Conservation (phyloP, 2,329 filamentous ascomycete species). For the Alternaria sp. region DNA sequence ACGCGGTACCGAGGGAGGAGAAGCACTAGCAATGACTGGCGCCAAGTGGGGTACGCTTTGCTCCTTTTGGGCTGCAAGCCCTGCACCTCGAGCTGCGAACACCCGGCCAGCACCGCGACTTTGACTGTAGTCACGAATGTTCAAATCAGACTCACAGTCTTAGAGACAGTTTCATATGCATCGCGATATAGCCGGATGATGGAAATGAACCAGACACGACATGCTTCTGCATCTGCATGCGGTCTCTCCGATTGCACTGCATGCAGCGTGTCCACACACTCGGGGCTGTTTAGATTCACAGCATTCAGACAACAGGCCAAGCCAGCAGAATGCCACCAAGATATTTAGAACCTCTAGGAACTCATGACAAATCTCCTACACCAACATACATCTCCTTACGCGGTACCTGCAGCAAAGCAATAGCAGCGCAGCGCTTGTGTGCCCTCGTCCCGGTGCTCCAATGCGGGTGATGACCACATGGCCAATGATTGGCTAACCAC, state of each 20-base stretch:
- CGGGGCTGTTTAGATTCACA: background rate
- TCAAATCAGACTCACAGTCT: background rate
- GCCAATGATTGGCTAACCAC: constrained; percentile 39
- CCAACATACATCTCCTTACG: constrained; percentile 3
- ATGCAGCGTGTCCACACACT: background rate
- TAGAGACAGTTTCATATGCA: background rate
- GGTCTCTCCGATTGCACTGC: background rate
- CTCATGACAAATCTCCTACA: background rate
- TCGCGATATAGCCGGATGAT: background rate
- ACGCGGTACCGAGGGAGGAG: constrained; percentile 24
- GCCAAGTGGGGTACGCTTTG: constrained; percentile 2
- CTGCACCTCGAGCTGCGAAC: constrained; percentile 22
- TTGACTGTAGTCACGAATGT: background rate
- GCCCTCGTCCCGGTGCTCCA: constrained; percentile 11
- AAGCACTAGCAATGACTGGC: constrained; percentile 11
- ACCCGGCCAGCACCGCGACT: background rate
- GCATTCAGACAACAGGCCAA: background rate
- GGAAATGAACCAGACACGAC: background rate
- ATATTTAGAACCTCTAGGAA: background rate
- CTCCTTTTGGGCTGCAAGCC: constrained; percentile 6
- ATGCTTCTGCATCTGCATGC: background rate
- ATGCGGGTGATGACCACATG: constrained; percentile 32
- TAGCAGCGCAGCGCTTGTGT: constrained; percentile 14
- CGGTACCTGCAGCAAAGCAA: constrained; percentile 40
- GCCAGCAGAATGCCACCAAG: background rate